Percentiles rank a stretch among this genome's conserved stretches.
Conservation (phyloP, 495 filamentous ascomycete genomes). For the Thermothielavioides terrestris region DNA sequence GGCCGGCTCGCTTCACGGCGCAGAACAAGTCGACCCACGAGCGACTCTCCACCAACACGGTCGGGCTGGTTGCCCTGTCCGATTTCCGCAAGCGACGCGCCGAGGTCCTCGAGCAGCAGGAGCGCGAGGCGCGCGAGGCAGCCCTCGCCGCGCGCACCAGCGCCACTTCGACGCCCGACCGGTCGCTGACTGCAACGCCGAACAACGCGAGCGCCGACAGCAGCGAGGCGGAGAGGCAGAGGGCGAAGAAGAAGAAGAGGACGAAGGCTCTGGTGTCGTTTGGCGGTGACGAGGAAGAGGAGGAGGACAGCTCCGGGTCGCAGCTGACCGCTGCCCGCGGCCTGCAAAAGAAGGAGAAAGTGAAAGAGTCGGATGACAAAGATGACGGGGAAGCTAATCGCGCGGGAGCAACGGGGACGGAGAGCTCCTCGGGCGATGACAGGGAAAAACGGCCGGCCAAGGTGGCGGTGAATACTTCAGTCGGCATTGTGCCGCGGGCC, state of each 20-base stretch:
- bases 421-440: background rate
- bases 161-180: constrained; percentile 31
- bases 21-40: constrained; percentile 79
- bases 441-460: constrained; percentile 18
- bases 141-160: constrained; percentile 39
- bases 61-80: constrained; percentile 82
- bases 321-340: constrained; percentile 25
- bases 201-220: constrained; percentile 24
- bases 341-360: constrained; percentile 28
- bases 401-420: background rate
- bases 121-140: constrained; percentile 66
- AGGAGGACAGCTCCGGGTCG: constrained; percentile 11
- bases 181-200: constrained; percentile 34
- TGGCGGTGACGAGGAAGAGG: constrained; percentile 31
- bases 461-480: constrained; percentile 59
- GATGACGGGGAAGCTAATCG: background rate
- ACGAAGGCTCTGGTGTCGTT: constrained; percentile 37
- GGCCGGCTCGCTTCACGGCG: constrained; percentile 59
- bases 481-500: constrained; percentile 63
- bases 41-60: constrained; percentile 83
- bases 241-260: constrained; percentile 34
- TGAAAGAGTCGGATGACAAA: background rate
- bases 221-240: constrained; percentile 39
- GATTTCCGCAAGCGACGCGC: constrained; percentile 97
- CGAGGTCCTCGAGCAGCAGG: constrained; percentile 85